A percentile compares a stretch with the other conserved stretches of the same genome.
Evolutionary conservation across 2,329 filamentous ascomycete genomes (phyloP).

Genomic region (Rutstroemia sp.): DNA sequence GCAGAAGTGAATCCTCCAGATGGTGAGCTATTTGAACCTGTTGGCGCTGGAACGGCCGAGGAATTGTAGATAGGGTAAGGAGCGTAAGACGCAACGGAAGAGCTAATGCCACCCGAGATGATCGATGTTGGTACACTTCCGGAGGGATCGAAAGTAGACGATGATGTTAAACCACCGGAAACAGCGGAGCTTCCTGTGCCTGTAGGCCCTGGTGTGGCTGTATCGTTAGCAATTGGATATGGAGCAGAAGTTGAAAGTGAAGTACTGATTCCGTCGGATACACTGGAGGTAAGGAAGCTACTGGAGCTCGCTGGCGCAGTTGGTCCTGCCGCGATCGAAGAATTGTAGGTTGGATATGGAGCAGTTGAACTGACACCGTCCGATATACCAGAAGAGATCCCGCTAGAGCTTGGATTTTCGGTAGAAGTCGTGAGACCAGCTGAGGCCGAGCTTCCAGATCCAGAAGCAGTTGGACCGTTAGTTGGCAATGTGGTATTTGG

Average conservation of each 20-base stretch:
- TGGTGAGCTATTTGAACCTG: slow-evolving; percentile 5
- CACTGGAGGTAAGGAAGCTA: background rate
- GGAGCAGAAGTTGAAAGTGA: slow-evolving; percentile 8
- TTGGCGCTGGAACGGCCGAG: slow-evolving; percentile 4
- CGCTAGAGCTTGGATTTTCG: background rate
- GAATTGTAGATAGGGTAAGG: slow-evolving; percentile 10
- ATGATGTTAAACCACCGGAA: background rate
- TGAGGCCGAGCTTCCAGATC: background rate
- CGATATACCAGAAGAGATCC: background rate
- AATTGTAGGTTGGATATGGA: slow-evolving; percentile 3
- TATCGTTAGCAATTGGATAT: slow-evolving; percentile 10
- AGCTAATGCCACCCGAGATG: background rate
- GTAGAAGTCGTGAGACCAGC: background rate
- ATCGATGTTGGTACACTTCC: slow-evolving; percentile 1
- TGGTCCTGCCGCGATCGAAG: slow-evolving; percentile 1
- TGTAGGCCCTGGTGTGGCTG: slow-evolving; percentile 7
- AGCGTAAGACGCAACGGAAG: background rate
- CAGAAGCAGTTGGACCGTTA: background rate
- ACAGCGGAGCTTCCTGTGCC: background rate
- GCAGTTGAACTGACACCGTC: background rate
- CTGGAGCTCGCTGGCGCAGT: slow-evolving; percentile 3
- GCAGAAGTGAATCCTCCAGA: background rate
- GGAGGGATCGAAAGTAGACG: background rate
- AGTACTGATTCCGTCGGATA: slow-evolving; percentile 5
- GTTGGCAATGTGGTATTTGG: background rate